phyloP scores from a whole-genome alignment of 225 moss, liverwort and hornwort genomes.

The Physcomitrellopsis africana region DNA sequence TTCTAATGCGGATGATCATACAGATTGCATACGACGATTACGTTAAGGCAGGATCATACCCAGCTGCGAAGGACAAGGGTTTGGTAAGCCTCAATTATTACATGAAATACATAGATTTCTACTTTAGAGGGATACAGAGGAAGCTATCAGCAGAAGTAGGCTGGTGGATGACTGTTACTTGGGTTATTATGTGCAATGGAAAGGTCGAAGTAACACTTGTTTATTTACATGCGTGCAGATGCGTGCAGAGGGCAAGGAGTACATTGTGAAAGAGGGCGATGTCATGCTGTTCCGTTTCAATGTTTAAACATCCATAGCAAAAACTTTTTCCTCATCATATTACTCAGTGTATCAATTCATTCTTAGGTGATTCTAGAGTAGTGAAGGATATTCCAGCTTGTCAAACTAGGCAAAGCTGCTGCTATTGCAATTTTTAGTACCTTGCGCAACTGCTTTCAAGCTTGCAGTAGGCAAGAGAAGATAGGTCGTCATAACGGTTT shows the following conservation, averaged over 20 bases:
- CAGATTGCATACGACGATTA: conserved; percentile 89
- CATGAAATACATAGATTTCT: no score
- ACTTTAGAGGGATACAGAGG: no score
- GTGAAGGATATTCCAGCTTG: conserved; percentile 1
- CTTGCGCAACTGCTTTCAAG: conserved; percentile 20
- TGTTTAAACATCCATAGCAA: conserved; percentile 43
- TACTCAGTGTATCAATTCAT: background rate
- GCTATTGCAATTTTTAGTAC: background rate
- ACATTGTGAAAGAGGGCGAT: conserved; percentile 92
- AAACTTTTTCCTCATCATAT: background rate
- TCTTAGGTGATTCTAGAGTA: conserved; percentile 22
- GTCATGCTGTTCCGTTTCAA: conserved; percentile 98
- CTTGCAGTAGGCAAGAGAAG: conserved; percentile 22
- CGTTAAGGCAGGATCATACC: conserved; percentile 73
- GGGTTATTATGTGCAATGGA: background rate
- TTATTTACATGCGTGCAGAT: conserved; percentile 54
- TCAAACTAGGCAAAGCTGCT: conserved; percentile 18
- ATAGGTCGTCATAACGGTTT: conserved; percentile 23
- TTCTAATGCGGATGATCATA: conserved; percentile 12
- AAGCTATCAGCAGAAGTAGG: background rate
- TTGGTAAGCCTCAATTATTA: conserved; percentile 45
- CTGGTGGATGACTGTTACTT: background rate
- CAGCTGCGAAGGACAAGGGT: conserved; percentile 84
- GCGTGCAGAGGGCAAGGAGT: conserved; percentile 96
- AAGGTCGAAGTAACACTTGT: conserved; percentile 10